phyloP scores from a whole-genome alignment of 2,329 filamentous ascomycete genomes.

The Aspergillus hortae region DNA sequence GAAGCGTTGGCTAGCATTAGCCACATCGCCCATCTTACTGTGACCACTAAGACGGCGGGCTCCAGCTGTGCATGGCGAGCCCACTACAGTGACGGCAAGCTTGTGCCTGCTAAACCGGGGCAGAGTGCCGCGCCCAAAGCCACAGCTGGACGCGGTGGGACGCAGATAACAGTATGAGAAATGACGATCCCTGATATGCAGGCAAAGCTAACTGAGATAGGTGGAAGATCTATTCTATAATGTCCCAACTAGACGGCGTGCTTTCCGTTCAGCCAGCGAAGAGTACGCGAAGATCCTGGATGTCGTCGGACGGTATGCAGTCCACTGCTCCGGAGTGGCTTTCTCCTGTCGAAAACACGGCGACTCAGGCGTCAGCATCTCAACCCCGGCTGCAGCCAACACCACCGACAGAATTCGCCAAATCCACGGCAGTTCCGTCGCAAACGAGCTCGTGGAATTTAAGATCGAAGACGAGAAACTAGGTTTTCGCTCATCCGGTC shows the following conservation, averaged over 20 bases:
- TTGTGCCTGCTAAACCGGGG: constrained; percentile 80
- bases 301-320: constrained; percentile 85
- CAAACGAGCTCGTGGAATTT: constrained; percentile 82
- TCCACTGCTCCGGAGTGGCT: constrained; percentile 85
- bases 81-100: constrained; percentile 77
- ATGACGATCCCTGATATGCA: background rate
- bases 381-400: constrained; percentile 69
- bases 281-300: constrained; percentile 98
- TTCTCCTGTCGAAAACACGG: constrained; percentile 98
- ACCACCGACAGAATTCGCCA: constrained; percentile 83
- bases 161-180: constrained; percentile 72
- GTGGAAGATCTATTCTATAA: constrained; percentile 98
- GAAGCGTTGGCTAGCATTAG: constrained; percentile 97
- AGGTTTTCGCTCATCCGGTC: constrained; percentile 78
- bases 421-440: constrained; percentile 77
- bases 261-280: constrained; percentile 87
- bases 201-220: constrained; percentile 28
- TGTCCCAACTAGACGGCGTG: constrained; percentile 78
- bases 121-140: constrained; percentile 82
- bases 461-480: constrained; percentile 68
- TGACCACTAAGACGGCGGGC: constrained; percentile 88
- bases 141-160: constrained; percentile 81
- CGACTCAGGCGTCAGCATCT: constrained; percentile 76
- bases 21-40: constrained; percentile 91
- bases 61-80: constrained; percentile 89